Base-by-base conservation (phyloP, 2,329 filamentous ascomycete species). In the Alternaria ethzedia region DNA sequence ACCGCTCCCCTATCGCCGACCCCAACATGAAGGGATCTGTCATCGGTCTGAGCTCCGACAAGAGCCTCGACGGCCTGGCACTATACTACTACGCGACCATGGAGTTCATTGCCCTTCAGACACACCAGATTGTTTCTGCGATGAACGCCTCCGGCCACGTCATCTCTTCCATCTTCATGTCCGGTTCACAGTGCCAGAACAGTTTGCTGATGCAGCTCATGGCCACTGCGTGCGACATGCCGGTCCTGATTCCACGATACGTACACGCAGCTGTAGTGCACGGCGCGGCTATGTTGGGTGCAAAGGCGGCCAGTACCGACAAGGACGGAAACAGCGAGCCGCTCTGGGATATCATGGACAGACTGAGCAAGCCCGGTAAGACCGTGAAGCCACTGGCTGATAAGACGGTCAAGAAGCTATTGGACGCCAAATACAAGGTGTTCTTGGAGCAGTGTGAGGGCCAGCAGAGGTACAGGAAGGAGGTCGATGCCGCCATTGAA, bases 81-180 rank as follows among this genome's bases (percentile, higher is more conserved):
- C 83, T 97, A 21, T 90, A 94, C 83, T 99, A 99, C 83, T 98
- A 97, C 77, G 93, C 89, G 23, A 96, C 95, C 4, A 93, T 99
- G 88, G 96, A 99, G 83, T 98, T 98, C 82, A 98, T 99, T 74
- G 94, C 96, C 28, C 88, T 98, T 80, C 96, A 99, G 82, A 99
- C 96, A 0, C 90, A 92, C 62, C 96, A 99, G 81, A 99, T 99
- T 74, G 87, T 99, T 68, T 91, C 96, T 75, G 88, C 91, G 36
- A 97, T 99, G 94, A 99, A 98, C 85, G 84, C 87, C 50, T 86
- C 93, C 2, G 96, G 96, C 10, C 96, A 99, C 82, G 85, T 87
- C 70, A 94, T 99, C 79, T 89, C 87, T 54, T 95, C 91, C 67
- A 97, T 99, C 81, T 99, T 98, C 88, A 98, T 99, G 96, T 97